phyloP scores from a whole-genome alignment of 352 stramenopile genomes.

The Phytopythium vexans region DNA sequence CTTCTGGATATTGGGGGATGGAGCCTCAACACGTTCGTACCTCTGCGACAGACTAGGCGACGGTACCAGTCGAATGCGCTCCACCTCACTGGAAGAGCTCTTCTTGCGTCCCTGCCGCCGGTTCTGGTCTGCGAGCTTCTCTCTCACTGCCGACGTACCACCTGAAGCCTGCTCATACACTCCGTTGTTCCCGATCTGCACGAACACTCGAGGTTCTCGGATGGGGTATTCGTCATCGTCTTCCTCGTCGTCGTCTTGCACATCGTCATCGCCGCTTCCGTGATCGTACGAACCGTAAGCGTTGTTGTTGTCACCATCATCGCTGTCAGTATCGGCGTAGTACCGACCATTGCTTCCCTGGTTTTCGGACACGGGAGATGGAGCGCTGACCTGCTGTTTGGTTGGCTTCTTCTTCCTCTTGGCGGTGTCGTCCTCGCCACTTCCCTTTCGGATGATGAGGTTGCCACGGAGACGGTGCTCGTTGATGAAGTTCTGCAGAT shows the following conservation, averaged over 20 bases:
- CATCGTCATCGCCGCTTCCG: slow-evolving; percentile 13
- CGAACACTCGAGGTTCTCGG: slow-evolving; percentile 38
- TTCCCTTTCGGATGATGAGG: slow-evolving; percentile 43
- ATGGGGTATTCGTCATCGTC: slow-evolving; percentile 26
- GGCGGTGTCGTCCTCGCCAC: slow-evolving; percentile 10
- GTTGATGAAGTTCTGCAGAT: slow-evolving; percentile 81
- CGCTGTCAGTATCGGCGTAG: slow-evolving; percentile 7
- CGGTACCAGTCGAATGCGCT: slow-evolving; percentile 47
- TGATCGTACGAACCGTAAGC: slow-evolving; percentile 8
- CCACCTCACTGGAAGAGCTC: slow-evolving; percentile 24
- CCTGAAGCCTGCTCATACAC: slow-evolving; percentile 29
- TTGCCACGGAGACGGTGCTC: slow-evolving; percentile 73
- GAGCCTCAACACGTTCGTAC: slow-evolving; percentile 38
- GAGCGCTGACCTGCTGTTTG: slow-evolving; percentile 14
- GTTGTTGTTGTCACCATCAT: slow-evolving; percentile 19
- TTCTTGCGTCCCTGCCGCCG: slow-evolving; percentile 19
- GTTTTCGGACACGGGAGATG: slow-evolving; percentile 6
- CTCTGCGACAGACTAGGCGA: slow-evolving; percentile 40
- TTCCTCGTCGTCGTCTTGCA: slow-evolving; percentile 14
- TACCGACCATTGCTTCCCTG: slow-evolving; percentile 20
- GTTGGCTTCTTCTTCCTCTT: slow-evolving; percentile 10
- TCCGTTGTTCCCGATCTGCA: slow-evolving; percentile 35
- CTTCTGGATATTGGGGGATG: slow-evolving; percentile 15
- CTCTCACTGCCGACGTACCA: slow-evolving; percentile 26
- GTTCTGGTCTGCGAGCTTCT: slow-evolving; percentile 32